Evolutionary conservation across 1,139 yeast species (phyloP).

Genomic region (Candida freyschussii): DNA sequence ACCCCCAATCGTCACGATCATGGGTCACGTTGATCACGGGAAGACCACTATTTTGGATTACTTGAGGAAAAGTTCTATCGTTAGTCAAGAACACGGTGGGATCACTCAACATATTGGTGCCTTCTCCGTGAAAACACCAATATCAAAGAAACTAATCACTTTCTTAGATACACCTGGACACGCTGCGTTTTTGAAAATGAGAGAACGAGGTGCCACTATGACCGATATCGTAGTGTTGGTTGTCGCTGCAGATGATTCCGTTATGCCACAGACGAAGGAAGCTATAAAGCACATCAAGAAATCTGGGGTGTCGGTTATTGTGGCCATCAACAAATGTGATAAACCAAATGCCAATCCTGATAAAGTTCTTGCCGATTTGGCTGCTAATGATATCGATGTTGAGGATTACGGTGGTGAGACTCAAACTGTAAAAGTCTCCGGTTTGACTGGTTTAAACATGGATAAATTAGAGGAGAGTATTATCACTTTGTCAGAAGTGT

Average conservation of each 20-base stretch:
- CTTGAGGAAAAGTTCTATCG: constrained; percentile 78
- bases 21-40: constrained; percentile 99
- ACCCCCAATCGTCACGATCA: constrained; percentile 93
- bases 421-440: constrained; percentile 84
- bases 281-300: constrained; percentile 90
- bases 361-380: constrained; percentile 74
- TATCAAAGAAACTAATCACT: constrained; percentile 71
- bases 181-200: constrained; percentile 93
- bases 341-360: constrained; percentile 62
- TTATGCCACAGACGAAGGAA: constrained; percentile 96
- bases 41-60: constrained; percentile 90
- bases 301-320: constrained; percentile 46
- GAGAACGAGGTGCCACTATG: constrained; percentile 92
- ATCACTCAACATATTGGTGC: constrained; percentile 99
- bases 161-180: constrained; percentile 98
- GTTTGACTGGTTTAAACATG: constrained; percentile 81
- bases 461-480: constrained; percentile 87
- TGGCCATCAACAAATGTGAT: constrained; percentile 92
- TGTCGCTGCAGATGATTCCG: constrained; percentile 98
- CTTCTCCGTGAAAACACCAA: constrained; percentile 75
- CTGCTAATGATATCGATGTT: constrained; percentile 73
- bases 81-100: constrained; percentile 87
- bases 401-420: constrained; percentile 96
- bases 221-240: constrained; percentile 91
- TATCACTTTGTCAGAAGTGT: constrained; percentile 74